Conservation (phyloP, 2,329 filamentous ascomycete species). For the Elsinoe perseae region DNA sequence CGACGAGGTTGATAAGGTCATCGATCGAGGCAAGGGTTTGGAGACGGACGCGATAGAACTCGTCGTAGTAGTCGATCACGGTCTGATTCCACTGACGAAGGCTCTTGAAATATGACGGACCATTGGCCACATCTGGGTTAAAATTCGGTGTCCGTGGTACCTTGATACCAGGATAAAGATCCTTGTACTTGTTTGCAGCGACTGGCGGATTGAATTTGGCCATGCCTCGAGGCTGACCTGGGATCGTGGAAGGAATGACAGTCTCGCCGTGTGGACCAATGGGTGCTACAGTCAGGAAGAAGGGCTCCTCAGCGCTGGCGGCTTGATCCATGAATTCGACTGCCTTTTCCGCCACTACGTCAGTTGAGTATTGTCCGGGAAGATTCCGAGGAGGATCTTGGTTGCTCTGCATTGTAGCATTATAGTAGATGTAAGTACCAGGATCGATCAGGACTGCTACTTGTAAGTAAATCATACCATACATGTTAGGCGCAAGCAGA, state of each 20-base stretch:
- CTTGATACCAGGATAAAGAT: conserved; percentile 48
- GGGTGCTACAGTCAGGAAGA: conserved; percentile 28
- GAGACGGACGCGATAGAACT: conserved; percentile 47
- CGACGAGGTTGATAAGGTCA: conserved; percentile 45
- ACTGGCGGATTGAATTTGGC: conserved; percentile 35
- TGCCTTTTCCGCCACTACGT: conserved; percentile 54
- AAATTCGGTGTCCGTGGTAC: conserved; percentile 51
- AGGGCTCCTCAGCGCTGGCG: conserved; percentile 21
- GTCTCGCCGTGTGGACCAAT: conserved; percentile 27
- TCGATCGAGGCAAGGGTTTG: conserved; percentile 49
- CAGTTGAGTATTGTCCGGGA: conserved; percentile 49
- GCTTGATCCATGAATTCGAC: conserved; percentile 47
- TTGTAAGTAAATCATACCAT: not conserved
- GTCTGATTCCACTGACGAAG: conserved; percentile 37
- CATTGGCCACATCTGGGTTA: conserved; percentile 30
- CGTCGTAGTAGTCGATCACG: conserved; percentile 42
- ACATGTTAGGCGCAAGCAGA: not conserved
- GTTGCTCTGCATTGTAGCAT: conserved; percentile 55
- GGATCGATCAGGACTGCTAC: conserved; percentile 50
- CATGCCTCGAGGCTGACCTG: conserved; percentile 1
- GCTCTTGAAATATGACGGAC: conserved; percentile 43
- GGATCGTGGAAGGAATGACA: conserved; percentile 11
- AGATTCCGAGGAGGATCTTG: conserved; percentile 48
- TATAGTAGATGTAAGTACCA: conserved; percentile 60
- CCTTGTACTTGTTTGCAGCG: conserved; percentile 47